These are phyloP conservation scores for Fusarium miscanthi DNA, from an alignment of 2,329 filamentous ascomycete species.

Conservation along the genomic window DNA sequence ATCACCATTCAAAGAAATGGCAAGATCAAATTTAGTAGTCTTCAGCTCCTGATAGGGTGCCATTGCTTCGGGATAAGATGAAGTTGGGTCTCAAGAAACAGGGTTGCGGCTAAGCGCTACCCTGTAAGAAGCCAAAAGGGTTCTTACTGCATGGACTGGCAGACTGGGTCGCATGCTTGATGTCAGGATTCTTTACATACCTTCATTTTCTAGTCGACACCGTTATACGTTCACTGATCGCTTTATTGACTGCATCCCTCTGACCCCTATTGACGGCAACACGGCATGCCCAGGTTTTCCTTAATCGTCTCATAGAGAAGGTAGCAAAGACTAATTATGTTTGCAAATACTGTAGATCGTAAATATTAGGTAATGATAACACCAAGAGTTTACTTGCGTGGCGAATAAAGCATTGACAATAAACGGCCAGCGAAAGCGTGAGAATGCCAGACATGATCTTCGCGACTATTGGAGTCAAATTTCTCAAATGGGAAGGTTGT, in stretches of 20 bases:
- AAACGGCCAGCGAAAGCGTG: background rate
- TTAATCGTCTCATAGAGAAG: background rate
- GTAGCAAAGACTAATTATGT: background rate
- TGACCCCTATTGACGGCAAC: accelerated
- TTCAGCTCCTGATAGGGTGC: background rate
- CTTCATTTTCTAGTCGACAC: no score
- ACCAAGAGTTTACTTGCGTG: accelerated
- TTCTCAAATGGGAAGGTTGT: background rate
- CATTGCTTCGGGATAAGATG: background rate
- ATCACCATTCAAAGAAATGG: background rate
- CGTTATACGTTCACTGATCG: background rate
- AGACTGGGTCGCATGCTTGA: background rate
- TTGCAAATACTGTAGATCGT: background rate
- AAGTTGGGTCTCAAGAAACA: background rate
- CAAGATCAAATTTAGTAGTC: accelerated
- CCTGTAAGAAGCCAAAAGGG: background rate
- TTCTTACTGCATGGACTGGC: background rate
- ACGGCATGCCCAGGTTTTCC: background rate
- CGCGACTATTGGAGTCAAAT: background rate
- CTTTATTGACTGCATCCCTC: background rate
- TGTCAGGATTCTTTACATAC: accelerated
- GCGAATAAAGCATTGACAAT: background rate
- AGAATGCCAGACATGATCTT: background rate
- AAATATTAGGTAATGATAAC: background rate
- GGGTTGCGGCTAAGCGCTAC: background rate